A percentile compares a stretch with the other conserved stretches of the same genome.
Evolutionary conservation across 805 yeast species (phyloP).

Genomic region (Millerozyma acaciae): DNA sequence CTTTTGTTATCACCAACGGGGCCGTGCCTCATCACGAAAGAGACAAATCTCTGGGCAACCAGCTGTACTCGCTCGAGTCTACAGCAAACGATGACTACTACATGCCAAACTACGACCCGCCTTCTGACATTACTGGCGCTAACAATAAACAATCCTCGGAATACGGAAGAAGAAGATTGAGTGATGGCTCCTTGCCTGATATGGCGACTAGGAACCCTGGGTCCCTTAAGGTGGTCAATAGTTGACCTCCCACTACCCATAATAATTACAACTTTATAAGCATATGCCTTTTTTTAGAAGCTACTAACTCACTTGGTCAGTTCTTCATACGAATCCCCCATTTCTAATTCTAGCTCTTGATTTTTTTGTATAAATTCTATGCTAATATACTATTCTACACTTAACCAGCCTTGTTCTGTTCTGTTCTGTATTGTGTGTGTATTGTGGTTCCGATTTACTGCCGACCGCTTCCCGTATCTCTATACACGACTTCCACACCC

Average conservation of each 20-base stretch:
- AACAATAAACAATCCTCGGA: conserved; percentile 19
- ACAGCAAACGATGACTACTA: conserved; percentile 17
- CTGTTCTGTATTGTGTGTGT: no score
- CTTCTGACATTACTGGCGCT: conserved; percentile 9
- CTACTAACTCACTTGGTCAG: no score
- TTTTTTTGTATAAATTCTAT: no score
- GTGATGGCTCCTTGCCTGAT: conserved; percentile 55
- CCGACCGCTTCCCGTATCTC: no score
- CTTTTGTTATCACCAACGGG: conserved; percentile 17
- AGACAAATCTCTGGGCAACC: conserved; percentile 10
- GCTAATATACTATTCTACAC: no score
- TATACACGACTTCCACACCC: no score
- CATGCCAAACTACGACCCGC: conserved; percentile 11
- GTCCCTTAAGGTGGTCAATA: conserved; percentile 49
- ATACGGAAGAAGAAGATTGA: conserved; percentile 46
- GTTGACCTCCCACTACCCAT: no score
- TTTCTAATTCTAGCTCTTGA: no score
- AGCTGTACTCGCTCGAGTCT: conserved; percentile 17
- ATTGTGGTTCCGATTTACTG: no score
- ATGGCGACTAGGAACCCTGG: conserved; percentile 42
- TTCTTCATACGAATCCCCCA: no score
- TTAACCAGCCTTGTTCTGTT: no score
- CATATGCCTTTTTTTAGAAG: no score
- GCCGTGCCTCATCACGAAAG: conserved; percentile 9
- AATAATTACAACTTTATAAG: background rate